These are phyloP conservation scores for Arthrinium puccinioides DNA, from an alignment of 2,329 filamentous ascomycete species.

Conservation along the genomic window DNA sequence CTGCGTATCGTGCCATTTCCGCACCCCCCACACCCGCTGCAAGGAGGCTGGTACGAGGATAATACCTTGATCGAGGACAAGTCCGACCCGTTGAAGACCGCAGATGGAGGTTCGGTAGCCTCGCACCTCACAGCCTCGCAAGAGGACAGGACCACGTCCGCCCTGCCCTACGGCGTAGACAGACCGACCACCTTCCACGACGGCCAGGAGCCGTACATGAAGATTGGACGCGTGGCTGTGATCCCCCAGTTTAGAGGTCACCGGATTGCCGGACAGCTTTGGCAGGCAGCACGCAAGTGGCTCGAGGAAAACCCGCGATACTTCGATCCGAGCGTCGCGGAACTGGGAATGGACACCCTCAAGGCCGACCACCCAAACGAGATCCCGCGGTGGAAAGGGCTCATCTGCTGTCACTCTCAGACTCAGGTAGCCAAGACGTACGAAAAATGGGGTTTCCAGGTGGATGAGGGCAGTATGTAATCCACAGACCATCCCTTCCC, in stretches of 20 bases:
- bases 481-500: no score
- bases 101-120: no score
- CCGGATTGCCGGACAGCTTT: conserved; percentile 57
- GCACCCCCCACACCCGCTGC: conserved; percentile 56
- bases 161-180: conserved; percentile 25
- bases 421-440: conserved; percentile 57
- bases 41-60: conserved; percentile 40
- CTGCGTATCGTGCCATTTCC: conserved; percentile 78
- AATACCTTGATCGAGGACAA: conserved; percentile 29
- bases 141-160: no score
- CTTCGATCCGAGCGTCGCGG: conserved; percentile 43
- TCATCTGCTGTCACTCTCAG: conserved; percentile 77
- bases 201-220: conserved; percentile 68
- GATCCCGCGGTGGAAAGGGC: conserved; percentile 61
- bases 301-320: conserved; percentile 50
- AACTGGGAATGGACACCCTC: conserved; percentile 35
- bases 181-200: conserved; percentile 46
- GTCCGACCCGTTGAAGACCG: not conserved
- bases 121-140: no score
- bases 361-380: conserved; percentile 29
- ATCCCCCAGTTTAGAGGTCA: conserved; percentile 56
- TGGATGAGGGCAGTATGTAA: conserved; percentile 63
- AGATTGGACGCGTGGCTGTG: conserved; percentile 73
- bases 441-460: conserved; percentile 63
- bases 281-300: conserved; percentile 63